Percentiles rank a stretch among this genome's conserved stretches.
Conservation (phyloP, 202 grass and related monocot species). For the Dendrocalamus latiflorus region DNA sequence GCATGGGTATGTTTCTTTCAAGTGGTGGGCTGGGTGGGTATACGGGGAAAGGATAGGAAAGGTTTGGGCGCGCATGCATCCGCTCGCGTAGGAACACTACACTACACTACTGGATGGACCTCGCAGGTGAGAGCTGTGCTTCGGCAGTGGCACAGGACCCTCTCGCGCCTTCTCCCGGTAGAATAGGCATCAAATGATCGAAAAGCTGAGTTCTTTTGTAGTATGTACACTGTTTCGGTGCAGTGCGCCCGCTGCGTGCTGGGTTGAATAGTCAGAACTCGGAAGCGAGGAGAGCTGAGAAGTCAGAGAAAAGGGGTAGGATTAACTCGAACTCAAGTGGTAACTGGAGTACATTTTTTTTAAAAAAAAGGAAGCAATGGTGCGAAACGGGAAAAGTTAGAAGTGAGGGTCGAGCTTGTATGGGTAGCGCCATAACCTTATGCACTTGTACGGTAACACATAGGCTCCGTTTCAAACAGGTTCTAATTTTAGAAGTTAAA, state of each 20-base stretch:
- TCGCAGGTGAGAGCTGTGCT: neutral
- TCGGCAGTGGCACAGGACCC: neutral
- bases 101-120: neutral
- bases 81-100: neutral
- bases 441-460: too few relatives aligned
- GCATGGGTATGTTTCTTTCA: constrained; percentile 24
- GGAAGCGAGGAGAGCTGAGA: neutral
- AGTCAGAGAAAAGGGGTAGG: neutral
- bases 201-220: constrained; percentile 7
- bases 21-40: constrained; percentile 10
- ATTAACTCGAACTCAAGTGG: neutral
- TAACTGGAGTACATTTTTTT: too few relatives aligned
- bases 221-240: neutral
- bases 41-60: constrained; percentile 41
- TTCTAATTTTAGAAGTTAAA: too few relatives aligned
- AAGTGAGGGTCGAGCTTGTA: too few relatives aligned
- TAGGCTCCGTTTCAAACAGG: too few relatives aligned
- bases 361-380: too few relatives aligned
- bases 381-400: too few relatives aligned
- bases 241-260: neutral
- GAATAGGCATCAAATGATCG: constrained; percentile 4
- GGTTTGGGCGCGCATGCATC: constrained; percentile 1
- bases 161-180: neutral
- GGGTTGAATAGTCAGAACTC: neutral
- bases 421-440: too few relatives aligned